Percentiles rank a stretch among this genome's conserved stretches.
phyloP scores from a whole-genome alignment of 306 rosid species.

The Vigna mungo region DNA sequence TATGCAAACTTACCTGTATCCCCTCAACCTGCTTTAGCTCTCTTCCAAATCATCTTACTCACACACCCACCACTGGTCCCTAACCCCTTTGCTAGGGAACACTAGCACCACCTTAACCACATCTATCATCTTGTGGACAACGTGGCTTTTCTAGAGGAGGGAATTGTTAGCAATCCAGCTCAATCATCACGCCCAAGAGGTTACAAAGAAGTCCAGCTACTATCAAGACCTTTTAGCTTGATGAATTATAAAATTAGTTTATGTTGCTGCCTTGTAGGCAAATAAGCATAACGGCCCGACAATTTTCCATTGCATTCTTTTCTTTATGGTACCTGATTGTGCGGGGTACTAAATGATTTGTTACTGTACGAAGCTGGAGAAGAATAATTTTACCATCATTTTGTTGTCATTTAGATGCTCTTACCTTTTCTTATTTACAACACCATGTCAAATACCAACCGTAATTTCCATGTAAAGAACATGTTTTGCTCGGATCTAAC shows the following conservation, averaged over 20 bases:
- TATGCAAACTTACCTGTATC: no score
- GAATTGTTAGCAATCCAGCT: neutral
- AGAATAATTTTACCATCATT: neutral
- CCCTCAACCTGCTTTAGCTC: no score
- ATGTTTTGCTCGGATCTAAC: neutral
- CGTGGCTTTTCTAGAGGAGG: neutral
- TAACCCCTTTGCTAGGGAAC: no score
- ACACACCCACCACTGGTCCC: no score
- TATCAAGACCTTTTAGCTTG: no score
- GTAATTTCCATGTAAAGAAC: conserved; percentile 11
- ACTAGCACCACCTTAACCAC: neutral
- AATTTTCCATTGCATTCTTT: no score
- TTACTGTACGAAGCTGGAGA: neutral
- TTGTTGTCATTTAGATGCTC: no score
- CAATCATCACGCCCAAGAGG: neutral
- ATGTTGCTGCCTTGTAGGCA: no score
- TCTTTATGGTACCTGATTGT: neutral
- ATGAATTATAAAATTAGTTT: no score
- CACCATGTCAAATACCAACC: neutral
- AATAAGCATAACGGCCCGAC: no score
- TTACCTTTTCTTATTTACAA: neutral
- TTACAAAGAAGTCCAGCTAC: neutral
- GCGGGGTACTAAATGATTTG: neutral
- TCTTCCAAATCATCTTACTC: no score
- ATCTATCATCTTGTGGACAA: no score